A percentile compares a stretch with the other conserved stretches of the same genome.
phyloP scores from a whole-genome alignment of 805 yeast genomes.

The Cyberlindnera misumaiensis region DNA sequence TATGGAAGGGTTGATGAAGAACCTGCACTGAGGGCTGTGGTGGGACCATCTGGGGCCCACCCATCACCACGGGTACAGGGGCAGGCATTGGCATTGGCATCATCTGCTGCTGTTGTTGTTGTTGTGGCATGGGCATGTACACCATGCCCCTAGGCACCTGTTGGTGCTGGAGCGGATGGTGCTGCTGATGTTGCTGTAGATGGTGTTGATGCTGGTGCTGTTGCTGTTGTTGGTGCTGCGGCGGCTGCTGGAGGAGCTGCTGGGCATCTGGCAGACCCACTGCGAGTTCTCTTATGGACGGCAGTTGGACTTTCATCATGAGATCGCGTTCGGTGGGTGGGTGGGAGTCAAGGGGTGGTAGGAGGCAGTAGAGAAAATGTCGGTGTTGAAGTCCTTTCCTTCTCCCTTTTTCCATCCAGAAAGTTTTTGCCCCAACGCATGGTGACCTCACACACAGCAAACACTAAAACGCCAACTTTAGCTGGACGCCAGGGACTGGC shows the following conservation, averaged over 20 bases:
- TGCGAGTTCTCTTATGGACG: conserved; percentile 17
- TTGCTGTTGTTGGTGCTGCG: neutral
- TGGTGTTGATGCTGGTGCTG: neutral
- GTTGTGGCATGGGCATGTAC: conserved; percentile 1
- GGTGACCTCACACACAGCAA: too few species aligned
- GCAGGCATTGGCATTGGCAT: neutral
- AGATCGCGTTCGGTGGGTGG: too few species aligned
- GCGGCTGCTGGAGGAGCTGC: neutral
- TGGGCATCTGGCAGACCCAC: conserved; percentile 6
- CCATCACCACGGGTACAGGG: conserved; percentile 1
- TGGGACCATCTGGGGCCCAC: neutral
- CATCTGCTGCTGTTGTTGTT: conserved; percentile 1
- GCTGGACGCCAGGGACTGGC: too few species aligned
- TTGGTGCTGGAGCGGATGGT: neutral
- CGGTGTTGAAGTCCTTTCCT: too few species aligned
- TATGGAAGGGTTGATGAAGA: neutral
- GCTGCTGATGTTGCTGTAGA: neutral
- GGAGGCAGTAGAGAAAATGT: too few species aligned
- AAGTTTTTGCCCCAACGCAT: too few species aligned
- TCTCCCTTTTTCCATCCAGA: too few species aligned
- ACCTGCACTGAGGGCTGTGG: neutral
- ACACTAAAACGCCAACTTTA: too few species aligned
- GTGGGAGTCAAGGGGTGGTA: too few species aligned
- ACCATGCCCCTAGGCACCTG: too few species aligned
- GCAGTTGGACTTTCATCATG: conserved; percentile 10